Conservation (phyloP, 1,139 yeast species). For the Pichiaceae sp. region DNA sequence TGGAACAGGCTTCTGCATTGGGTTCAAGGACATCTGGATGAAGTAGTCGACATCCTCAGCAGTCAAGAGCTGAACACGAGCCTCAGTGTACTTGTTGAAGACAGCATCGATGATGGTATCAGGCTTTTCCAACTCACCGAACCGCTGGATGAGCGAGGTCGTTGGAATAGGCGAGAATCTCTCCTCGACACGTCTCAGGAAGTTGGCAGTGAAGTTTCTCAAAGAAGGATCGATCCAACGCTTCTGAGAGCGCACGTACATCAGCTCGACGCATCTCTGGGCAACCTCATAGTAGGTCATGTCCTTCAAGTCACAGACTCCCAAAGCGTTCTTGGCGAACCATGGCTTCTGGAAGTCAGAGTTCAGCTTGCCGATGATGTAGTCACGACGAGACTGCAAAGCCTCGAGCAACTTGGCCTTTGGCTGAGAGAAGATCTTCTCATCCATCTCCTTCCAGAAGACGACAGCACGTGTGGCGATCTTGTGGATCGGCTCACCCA, state of each 20-base stretch:
- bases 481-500: conserved; percentile 99
- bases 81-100: conserved; percentile 61
- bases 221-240: conserved; percentile 87
- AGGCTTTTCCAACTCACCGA: conserved; percentile 61
- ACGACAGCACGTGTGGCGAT: conserved; percentile 96
- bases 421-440: conserved; percentile 84
- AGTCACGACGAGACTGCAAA: conserved; percentile 73
- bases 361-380: conserved; percentile 76
- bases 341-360: conserved; percentile 97
- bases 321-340: conserved; percentile 74
- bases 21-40: conserved; percentile 75
- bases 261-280: conserved; percentile 75
- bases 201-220: conserved; percentile 81
- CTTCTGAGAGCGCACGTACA: conserved; percentile 71
- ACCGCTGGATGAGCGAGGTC: conserved; percentile 68
- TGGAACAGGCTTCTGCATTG: conserved; percentile 94
- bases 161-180: conserved; percentile 63
- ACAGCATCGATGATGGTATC: conserved; percentile 49
- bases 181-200: conserved; percentile 91
- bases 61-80: conserved; percentile 74
- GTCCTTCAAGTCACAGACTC: conserved; percentile 86
- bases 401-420: conserved; percentile 83
- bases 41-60: conserved; percentile 95
- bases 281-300: conserved; percentile 95
- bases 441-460: conserved; percentile 96